Base-by-base conservation (phyloP, 2,329 filamentous ascomycete genomes). In the Aphanocladium album region DNA sequence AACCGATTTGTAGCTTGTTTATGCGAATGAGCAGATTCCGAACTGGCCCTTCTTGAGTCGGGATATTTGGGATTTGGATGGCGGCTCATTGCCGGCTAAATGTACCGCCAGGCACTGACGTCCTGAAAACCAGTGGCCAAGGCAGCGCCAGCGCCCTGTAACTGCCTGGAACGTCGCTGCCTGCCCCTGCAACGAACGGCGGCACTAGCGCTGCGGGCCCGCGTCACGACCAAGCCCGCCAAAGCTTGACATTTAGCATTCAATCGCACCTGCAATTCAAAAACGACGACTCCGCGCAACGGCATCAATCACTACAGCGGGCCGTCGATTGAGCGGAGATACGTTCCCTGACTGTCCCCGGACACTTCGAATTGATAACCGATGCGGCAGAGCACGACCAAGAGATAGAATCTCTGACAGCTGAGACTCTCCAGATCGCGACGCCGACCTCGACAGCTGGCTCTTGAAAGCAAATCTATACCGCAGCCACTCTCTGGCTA, bases 1-100 rank as follows among this genome's bases (percentile, higher is more conserved):
- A 25, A 25, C 2, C 46, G 23, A 8, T 21, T 17, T 46, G 49
- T 46, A 25, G 39, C 45, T 5, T 37, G 47, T 35, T 45, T 1
- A 46, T 19, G 27, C 25, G 25, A 52, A 19, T 47, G 25, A 35
- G 56, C 35, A 45, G 16, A 17, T 37, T 23, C 17, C 21, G 46
- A 37, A 46, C n/a, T 53, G 49, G 37, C 19, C 39, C 43, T 37
- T 46, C 33, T 25, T 5, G 14, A 55, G 39, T 17, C 45, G 17
- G 47, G 27, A 57, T 49, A 49, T 37, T 57, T 57, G 25, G 23
- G 37, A 52, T 27, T 9, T 11, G 43, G 21, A 7, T 16, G 51
- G 23, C 61, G 61, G 61, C 43, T 60, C 37, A 62, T 62, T 53
- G 30, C 57, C 61, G 61, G 61, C 46, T 62, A 62, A 62, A 62